These are phyloP conservation scores for Venturia asperata DNA, from an alignment of 2,329 filamentous ascomycete species.

Conservation along the genomic window DNA sequence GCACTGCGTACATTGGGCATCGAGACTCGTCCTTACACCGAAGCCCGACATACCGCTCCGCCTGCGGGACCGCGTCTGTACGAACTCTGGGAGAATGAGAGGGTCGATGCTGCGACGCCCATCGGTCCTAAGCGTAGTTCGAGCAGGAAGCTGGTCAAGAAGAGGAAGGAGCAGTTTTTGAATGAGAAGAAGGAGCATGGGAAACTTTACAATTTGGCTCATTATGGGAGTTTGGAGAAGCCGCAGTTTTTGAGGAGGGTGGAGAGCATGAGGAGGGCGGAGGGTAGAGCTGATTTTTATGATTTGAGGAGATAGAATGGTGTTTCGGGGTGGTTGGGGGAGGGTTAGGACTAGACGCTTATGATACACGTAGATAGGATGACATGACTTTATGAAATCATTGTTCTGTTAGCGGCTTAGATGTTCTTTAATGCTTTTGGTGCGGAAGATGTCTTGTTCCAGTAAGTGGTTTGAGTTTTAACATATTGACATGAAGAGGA, in stretches of 20 bases:
- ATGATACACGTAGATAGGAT: not conserved
- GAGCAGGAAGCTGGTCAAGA: not conserved
- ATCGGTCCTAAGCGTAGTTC: not conserved
- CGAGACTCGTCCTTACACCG: not conserved
- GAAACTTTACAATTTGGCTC: constrained; percentile 14
- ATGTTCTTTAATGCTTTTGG: no score
- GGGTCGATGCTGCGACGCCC: not conserved
- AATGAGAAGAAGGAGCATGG: constrained; percentile 17
- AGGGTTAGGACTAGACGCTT: not conserved
- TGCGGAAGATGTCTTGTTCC: no score
- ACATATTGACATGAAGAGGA: no score
- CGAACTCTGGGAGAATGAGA: not conserved
- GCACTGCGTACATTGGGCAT: not conserved
- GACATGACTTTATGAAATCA: not conserved
- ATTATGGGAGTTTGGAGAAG: not conserved
- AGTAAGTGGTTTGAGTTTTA: no score
- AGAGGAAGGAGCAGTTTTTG: not conserved
- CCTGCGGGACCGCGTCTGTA: not conserved
- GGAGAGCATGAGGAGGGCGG: not conserved
- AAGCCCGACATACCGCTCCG: not conserved
- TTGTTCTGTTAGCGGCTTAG: no score
- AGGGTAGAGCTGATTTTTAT: not conserved
- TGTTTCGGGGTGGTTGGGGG: not conserved
- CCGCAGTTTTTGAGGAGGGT: constrained; percentile 6
- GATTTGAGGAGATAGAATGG: not conserved